These are phyloP conservation scores for Mucor sp. DNA, from an alignment of 371 early-diverging fungal genomes.

Conservation along the genomic window DNA sequence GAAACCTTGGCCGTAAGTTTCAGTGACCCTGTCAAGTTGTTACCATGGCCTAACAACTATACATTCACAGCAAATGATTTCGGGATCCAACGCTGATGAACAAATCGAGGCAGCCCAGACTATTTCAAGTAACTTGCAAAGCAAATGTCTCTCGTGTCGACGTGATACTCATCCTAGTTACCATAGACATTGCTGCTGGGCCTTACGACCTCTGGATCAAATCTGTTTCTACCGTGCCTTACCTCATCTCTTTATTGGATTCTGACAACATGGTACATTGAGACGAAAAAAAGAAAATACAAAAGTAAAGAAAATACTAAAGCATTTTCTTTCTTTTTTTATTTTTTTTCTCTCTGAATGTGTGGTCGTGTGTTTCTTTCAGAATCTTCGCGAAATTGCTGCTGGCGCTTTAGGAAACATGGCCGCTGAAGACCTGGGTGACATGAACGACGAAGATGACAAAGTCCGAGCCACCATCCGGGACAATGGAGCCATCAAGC, in stretches of 20 bases:
- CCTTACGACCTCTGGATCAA: constrained; percentile 60
- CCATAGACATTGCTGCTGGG: constrained; percentile 65
- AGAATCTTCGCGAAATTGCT: constrained; percentile 40
- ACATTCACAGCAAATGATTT: constrained; percentile 18
- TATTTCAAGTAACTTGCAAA: constrained; percentile 57
- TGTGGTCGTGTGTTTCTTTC: neutral
- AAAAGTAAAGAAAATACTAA: constrained; percentile 5
- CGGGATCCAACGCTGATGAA: constrained; percentile 56
- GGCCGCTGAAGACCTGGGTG: constrained; percentile 75
- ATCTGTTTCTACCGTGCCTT: constrained; percentile 58
- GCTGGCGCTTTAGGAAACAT: constrained; percentile 69
- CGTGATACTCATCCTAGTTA: neutral
- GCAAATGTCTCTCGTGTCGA: neutral
- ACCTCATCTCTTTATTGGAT: constrained; percentile 57
- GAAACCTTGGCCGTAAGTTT: constrained; percentile 43
- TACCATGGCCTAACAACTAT: neutral
- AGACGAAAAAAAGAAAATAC: neutral
- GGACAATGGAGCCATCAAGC: constrained; percentile 61
- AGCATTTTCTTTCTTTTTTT: constrained; percentile 3
- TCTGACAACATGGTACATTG: constrained; percentile 53
- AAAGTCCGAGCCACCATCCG: constrained; percentile 57
- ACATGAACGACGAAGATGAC: constrained; percentile 70
- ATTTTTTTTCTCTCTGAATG: neutral
- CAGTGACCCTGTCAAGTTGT: neutral
- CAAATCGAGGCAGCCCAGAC: constrained; percentile 66